Evolutionary conservation across 1,139 yeast genomes (phyloP), one percentile per base, ranked within the genome.

Genomic region (Saccharomycopsis phalli): DNA sequence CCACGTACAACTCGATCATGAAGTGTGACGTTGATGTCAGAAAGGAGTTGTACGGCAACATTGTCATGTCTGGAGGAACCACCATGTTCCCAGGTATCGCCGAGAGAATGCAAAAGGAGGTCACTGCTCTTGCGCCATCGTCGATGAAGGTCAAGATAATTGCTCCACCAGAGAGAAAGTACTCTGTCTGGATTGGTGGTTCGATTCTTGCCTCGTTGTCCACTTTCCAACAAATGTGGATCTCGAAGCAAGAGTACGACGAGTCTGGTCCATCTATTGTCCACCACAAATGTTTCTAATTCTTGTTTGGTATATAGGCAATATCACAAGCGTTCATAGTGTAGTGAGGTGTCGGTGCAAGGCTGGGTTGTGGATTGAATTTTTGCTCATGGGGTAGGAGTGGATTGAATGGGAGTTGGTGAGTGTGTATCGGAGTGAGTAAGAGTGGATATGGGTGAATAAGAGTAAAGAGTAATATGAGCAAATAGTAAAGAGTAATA

Each of bases 151-250:
- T 91, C 63, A 91, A 91, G 84, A 87, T 91, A 66, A 83, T 86
- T 66, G 97, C 98, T 67, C 96, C 97, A 57, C 97, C 97, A 59
- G 97, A 91, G 74, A 83, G 98, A 77, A 91, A 91, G 74, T 91
- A 87, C 88, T 87, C 96, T 65, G 96, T 88, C 77, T 91, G 98
- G 98, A 91, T 91, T 57, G 98, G 98, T 78, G 98, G 98, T 77
- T 88, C 97, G 58, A 91, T 91, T 63, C 81, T 91, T 71, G 95
- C 98, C 57, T 87, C 96, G 51, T 81, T 91, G 67, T 87, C 96
- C 53, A 91, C 97, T 67, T 91, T 91, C 95, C 95, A 88, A 79
- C 96, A 87, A 74, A 86, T 87, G 96, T 87, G 96, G 96, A 84
- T 87, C 81, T 86, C 96, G 65, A 87, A 88, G 77, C 96, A 87